Base-by-base conservation (phyloP, 2,329 filamentous ascomycete species). In the Aspergillus hortae region DNA sequence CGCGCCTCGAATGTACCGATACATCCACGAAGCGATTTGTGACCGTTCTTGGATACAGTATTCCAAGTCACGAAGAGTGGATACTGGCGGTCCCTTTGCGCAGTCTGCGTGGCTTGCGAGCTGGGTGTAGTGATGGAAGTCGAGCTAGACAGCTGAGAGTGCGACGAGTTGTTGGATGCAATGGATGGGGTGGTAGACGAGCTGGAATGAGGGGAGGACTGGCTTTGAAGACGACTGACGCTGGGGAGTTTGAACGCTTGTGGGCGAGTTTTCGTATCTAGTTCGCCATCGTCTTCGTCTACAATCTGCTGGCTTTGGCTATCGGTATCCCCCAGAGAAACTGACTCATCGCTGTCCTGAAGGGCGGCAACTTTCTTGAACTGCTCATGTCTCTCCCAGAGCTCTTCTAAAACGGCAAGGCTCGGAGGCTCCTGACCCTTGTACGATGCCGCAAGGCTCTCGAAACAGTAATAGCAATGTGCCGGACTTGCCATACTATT, bases 11-110 rank as follows among this genome's bases (percentile, higher is more conserved):
- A 99, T 2, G 92, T 99, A 61, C 94, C 94, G 67, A 99, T 97
- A 77, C 94, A 99, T 54, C 94, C 94, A 54, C 94, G 87, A 40
- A 99, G 82, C 21, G 81, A 82, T 67, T 86, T 85, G 58, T 84
- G 74, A 25, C 84, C 81, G 48, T 69, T 76, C 61, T 77, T 71
- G 6, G 81, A 84, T 49, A 90, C 62, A 0, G 83, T 90, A 74
- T 96, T 95, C 92, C 92, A 97, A 6, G 92, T 96, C 44, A 99
- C 89, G 69, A 97, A 97, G 36, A 97, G 80, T 0, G 92, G 92
- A 56, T 86, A 84, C 40, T 82, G 79, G 52, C 61, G 61, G 11
- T 66, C 61, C 72, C 72, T 61, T 71, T 66, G 55, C 57, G 59
- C 54, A 58, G 66, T 23, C 54, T 52, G 17, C 46, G 52, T 30